phyloP scores from a whole-genome alignment of 2,329 filamentous ascomycete genomes.

The Phialophora verrucosa region DNA sequence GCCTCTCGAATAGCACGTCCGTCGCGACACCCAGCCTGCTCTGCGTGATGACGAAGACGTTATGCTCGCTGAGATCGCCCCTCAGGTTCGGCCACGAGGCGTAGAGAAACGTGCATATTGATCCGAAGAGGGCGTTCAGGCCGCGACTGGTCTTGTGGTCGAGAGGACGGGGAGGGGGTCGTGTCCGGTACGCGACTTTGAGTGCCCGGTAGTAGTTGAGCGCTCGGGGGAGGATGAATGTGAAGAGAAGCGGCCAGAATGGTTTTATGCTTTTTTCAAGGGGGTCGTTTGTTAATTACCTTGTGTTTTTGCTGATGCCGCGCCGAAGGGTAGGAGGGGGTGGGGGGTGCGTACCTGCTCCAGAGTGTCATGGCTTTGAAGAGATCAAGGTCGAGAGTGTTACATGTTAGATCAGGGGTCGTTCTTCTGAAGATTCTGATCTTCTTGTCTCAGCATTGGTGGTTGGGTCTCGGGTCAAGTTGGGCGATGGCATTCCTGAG shows the following conservation, averaged over 20 bases:
- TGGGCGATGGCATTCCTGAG: neutral
- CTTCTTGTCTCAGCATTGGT: neutral
- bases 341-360: constrained; percentile 16
- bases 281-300: neutral
- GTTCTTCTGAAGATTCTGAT: neutral
- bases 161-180: constrained; percentile 48
- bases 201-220: constrained; percentile 37
- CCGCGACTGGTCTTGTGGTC: constrained; percentile 46
- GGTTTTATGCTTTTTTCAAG: constrained; percentile 37
- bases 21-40: constrained; percentile 85
- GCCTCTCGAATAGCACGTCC: constrained; percentile 80
- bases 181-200: constrained; percentile 38
- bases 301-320: neutral
- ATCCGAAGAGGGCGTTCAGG: constrained; percentile 60
- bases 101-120: constrained; percentile 60
- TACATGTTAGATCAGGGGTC: neutral
- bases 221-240: constrained; percentile 38
- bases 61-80: constrained; percentile 56
- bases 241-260: constrained; percentile 40
- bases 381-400: neutral
- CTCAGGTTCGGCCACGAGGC: constrained; percentile 55
- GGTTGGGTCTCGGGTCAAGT: neutral
- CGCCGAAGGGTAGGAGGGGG: neutral
- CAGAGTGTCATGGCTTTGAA: constrained; percentile 13
- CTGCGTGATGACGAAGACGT: constrained; percentile 77